Base-by-base conservation (phyloP, 441 rosid species). In the Jatropha podagrica region DNA sequence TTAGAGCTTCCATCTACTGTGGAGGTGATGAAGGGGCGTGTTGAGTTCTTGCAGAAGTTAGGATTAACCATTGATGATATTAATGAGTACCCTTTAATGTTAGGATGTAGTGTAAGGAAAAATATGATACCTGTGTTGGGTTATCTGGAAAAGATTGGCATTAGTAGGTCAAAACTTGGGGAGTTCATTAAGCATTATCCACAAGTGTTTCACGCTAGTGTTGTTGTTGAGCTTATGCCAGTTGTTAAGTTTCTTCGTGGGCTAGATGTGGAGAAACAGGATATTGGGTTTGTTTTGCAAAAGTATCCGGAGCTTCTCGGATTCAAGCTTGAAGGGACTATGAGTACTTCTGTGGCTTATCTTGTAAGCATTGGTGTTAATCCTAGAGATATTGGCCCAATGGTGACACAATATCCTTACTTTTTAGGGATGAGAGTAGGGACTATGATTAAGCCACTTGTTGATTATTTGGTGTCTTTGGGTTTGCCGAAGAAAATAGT, bases 241-340 rank as follows among this genome's bases (percentile, higher is more conserved):
- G 97, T 94, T 65, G 76, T 89, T 73, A 90, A 88, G 89, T 90
- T 92, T 79, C 96, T 94, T 41, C 81, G 97, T 0, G 98, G 97
- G 32, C 86, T 90, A 17, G 98, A 94, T 81, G 93, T 94, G 41
- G 97, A 94, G 72, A 94, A 77, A 85, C 88, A 89, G 76, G 97
- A 92, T 80, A 58, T 90, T 1, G 98, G 94, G 1, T 90, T 82
- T 81, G 97, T 94, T 7, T 66, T 94, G 72, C 87, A 82, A 79
- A 94, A 90, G 87, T 94, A 94, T 83, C 98, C 96, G 1, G 97
- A 93, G 83, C 86, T 94, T n/a, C 77, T 94, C 40, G 98, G 98
- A 81, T 94, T 91, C 80, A 94, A 94, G 86, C 91, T 91, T 10
- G 98, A 94, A 85, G 96, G 98, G 49, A 94, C 96, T 0, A 87